Evolutionary conservation across 1,139 yeast genomes (phyloP), one percentile per base, ranked within the genome.

Genomic region (Pichia sp.): DNA sequence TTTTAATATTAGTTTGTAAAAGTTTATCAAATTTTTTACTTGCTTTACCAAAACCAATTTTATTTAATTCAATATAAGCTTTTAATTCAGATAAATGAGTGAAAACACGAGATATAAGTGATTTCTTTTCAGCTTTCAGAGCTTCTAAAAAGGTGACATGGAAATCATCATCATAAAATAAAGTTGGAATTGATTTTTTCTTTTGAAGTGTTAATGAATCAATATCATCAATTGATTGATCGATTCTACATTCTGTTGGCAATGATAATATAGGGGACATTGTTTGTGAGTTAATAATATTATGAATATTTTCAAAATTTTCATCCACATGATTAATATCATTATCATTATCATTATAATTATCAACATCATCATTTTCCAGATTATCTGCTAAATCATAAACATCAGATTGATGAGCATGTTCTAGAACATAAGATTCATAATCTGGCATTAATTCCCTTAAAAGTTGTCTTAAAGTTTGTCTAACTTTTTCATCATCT

Each of bases 11-110:
- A 42, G 86, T 78, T 53, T 77, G 76, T 58, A 89, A 72, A 26
- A 86, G 82, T 64, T 90, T 90, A 67, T 90, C 96, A 64, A 86
- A 90, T 69, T 90, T 90, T 64, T 90, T 90, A 57, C 89, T 74
- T 44, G 89, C 90, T 67, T 90, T 90, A 42, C 86, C 77, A 67
- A 90, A 87, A 6, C 97, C 97, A 34, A 95, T 86, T 56, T 76
- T 76, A 71, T 90, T 90, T 58, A 90, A 73, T 60, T 88, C 95
- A 47, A 86, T 74, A 63, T 71, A 90, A 10, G 95, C 86, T 60
- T 85, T 82, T 58, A 90, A 74, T 65, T 90, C 97, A n/a, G 89
- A 82, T 36, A 89, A 70, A 29, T 79, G 73, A 9, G 92, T 90
- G 68, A 80, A 90, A 43, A 82, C 67, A 10, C 81, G 75, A 40